Evolutionary conservation across 2,329 filamentous ascomycete species (phyloP), one percentile per base, ranked within the genome.

Genomic region (Xylaria sp.): DNA sequence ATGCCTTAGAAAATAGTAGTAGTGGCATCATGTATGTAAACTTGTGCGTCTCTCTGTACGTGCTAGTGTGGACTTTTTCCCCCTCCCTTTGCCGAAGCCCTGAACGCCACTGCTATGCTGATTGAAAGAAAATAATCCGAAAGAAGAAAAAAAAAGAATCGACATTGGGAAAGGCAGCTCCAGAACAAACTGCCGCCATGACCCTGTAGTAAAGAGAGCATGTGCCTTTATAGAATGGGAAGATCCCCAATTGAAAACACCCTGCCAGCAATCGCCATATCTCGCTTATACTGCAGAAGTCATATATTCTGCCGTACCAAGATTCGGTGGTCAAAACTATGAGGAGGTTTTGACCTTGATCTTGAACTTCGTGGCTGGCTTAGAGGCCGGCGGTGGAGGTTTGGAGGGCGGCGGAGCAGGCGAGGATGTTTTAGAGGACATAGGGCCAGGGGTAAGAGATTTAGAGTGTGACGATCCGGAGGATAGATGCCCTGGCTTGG

Each of bases 261-360:
- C 23, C 23, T 30, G 23, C 23, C 23, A 30, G 5, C 23, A 30
- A 30, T 30, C 23, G 23, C 3, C 23, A 30, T 4, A 30, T 7
- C 42, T 34, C n/a, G 35, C 57, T 48, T 48, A 44, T 37, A 7
- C 3, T 51, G 11, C 53, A n/a, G 4, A 16, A 47, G 37, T 46
- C 44, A 7, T 34, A 6, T 8, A 5, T 53, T 35, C 9, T 6
- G 18, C 8, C 9, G 13, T 53, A 54, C 30, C 4, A 23, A 47
- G 7, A 11, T 52, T 55, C 9, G 35, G 51, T 19, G 18, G 56
- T 42, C 16, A 37, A 39, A 37, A 3, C 42, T 62, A 66, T 46
- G 60, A 55, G 57, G 60, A 42, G 4, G 65, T 59, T 58, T 68
- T 73, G 47, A 72, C 46, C 59, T 71, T 73, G 59, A 73, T 68